phyloP scores from a whole-genome alignment of 495 filamentous ascomycete genomes.

The Penicillium pancosmium region DNA sequence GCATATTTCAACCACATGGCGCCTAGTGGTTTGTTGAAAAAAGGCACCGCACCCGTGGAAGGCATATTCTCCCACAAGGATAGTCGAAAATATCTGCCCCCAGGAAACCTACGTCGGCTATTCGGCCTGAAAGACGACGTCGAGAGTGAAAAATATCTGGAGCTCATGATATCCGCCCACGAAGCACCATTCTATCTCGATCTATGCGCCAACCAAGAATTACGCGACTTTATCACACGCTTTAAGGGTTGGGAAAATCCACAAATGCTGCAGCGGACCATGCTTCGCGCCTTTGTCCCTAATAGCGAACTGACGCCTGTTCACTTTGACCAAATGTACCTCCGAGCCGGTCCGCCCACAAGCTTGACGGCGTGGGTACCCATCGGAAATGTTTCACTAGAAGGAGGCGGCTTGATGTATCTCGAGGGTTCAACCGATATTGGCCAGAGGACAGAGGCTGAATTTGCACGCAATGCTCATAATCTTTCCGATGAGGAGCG shows the following conservation, averaged over 20 bases:
- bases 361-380: constrained; percentile 1
- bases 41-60: background rate
- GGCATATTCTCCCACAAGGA: constrained; percentile 1
- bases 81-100: constrained; percentile 1
- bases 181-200: background rate
- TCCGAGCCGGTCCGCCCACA: background rate
- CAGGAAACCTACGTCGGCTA: background rate
- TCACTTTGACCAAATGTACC: constrained; percentile 3
- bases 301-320: background rate
- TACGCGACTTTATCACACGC: background rate
- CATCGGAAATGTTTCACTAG: background rate
- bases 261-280: constrained; percentile 1
- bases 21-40: background rate
- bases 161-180: background rate
- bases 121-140: background rate
- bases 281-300: background rate
- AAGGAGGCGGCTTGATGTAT: background rate
- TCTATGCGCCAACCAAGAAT: background rate
- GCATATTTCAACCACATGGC: constrained; percentile 1
- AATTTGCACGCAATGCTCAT: background rate
- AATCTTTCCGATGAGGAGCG: constrained; percentile 3
- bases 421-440: background rate
- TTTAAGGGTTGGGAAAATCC: constrained; percentile 2
- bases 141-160: background rate
- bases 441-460: background rate